Base-by-base conservation (phyloP, 2,329 filamentous ascomycete genomes). In the Paradendryphiella salina region DNA sequence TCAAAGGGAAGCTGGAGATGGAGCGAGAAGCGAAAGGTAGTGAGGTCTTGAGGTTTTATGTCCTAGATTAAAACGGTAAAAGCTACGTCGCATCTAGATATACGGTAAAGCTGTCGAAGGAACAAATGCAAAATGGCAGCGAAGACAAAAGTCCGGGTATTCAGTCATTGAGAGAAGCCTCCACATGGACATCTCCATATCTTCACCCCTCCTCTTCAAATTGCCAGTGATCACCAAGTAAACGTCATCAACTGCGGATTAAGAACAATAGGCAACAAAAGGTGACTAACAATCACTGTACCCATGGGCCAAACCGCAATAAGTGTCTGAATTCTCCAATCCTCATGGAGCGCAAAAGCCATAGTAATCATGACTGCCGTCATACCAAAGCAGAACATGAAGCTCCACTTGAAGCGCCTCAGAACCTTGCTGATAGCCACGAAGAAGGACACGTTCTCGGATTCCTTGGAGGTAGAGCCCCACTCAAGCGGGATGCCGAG, bases 401-500 rank as follows among this genome's bases (percentile, higher is more conserved):
- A 89, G 11, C 61, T 67, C 41, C 54, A 65, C 76, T 87, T 91
- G 80, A 93, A 93, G 72, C 84, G 85, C 74, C 85, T 87, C 42
- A 93, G 71, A 33, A 95, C 88, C 69, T 87, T 88, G 28, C 87
- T 87, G 14, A 92, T 83, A 69, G 94, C 90, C 53, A 89, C 87
- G 75, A 92, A 93, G 75, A 95, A 95, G 73, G 90, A 88, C 20
- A 87, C 86, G 66, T 87, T 85, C 64, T 90, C 87, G 41, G 84
- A 83, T 76, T 96, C 90, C 75, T 95, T 95, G 33, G 85, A 82
- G 0, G 90, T 95, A 1, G 89, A 85, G 42, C 89, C 89, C 90
- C 90, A 94, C 3, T 83, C 84, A 86, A 94, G 93, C 74, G 94
- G 82, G 67, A 93, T 85, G 75, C 89, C 85, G 70, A 94, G 89